Percentiles rank a stretch among this genome's conserved stretches.
Conservation (phyloP, 2,329 filamentous ascomycete genomes). For the Diaporthe sp. region DNA sequence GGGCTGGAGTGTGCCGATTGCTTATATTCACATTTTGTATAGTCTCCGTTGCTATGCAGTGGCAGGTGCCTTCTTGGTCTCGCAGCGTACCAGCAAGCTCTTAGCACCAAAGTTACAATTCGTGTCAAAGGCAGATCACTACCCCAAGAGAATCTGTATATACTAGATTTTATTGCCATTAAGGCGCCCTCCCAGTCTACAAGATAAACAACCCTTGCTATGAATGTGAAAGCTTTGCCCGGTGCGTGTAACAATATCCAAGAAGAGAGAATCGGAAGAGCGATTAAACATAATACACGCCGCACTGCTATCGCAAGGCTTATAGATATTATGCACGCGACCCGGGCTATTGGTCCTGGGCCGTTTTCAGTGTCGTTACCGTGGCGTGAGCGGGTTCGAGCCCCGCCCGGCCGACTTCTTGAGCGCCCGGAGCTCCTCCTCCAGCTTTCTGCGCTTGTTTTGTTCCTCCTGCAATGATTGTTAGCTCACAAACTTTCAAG, state of each 20-base stretch:
- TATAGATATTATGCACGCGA: conserved; percentile 34
- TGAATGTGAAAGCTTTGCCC: conserved; percentile 23
- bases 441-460: conserved; percentile 60
- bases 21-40: neutral
- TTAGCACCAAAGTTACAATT: neutral
- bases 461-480: conserved; percentile 62
- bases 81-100: neutral
- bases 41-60: neutral
- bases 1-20: neutral
- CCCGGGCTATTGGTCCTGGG: neutral
- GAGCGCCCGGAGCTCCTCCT: conserved; percentile 64
- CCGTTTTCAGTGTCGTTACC: conserved; percentile 42
- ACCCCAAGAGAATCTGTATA: neutral
- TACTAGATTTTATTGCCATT: conserved; percentile 17
- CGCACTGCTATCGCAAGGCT: conserved; percentile 24
- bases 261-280: conserved; percentile 30
- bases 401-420: conserved; percentile 58
- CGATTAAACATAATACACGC: conserved; percentile 36
- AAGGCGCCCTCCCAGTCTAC: conserved; percentile 18
- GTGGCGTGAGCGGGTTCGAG: conserved; percentile 60
- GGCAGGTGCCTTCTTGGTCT: neutral
- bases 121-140: neutral
- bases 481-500: conserved; percentile 47
- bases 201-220: conserved; percentile 25
- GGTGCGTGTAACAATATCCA: conserved; percentile 32